Conservation (phyloP, 768 basidiomycete genomes). For the Clavulina sp. region DNA sequence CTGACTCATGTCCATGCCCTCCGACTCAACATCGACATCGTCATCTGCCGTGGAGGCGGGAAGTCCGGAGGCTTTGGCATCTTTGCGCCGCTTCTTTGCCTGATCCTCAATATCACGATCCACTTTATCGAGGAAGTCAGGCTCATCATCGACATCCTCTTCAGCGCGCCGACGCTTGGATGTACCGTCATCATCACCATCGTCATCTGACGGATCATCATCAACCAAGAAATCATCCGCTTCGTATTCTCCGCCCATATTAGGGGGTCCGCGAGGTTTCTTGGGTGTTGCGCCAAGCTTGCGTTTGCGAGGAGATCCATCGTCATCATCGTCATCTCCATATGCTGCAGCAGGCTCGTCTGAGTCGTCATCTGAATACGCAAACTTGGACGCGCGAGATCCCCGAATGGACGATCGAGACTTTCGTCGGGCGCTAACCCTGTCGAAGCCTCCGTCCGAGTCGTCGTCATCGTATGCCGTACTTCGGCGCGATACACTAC, state of each 20-base stretch:
- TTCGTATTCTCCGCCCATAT: slow-evolving; percentile 46
- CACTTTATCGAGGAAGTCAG: slow-evolving; percentile 49
- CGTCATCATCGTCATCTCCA: slow-evolving; percentile 28
- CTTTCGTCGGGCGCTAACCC: neutral
- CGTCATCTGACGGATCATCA: slow-evolving; percentile 24
- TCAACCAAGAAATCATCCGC: slow-evolving; percentile 75
- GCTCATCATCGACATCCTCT: slow-evolving; percentile 18
- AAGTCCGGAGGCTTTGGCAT: too few species aligned
- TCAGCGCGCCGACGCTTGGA: slow-evolving; percentile 20
- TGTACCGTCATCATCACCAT: slow-evolving; percentile 9
- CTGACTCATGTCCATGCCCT: slow-evolving; percentile 35
- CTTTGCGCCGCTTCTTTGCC: slow-evolving; percentile 15
- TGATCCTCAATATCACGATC: slow-evolving; percentile 39
- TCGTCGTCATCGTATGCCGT: neutral
- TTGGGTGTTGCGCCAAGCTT: neutral
- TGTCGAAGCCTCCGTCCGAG: neutral
- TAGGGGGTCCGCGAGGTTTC: too few species aligned
- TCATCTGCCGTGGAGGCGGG: slow-evolving; percentile 14
- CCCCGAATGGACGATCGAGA: neutral
- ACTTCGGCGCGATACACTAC: neutral
- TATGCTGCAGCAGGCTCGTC: slow-evolving; percentile 12
- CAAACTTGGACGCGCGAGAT: neutral
- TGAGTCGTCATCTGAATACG: slow-evolving; percentile 11
- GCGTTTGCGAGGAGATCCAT: slow-evolving; percentile 15
- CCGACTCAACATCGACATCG: slow-evolving; percentile 23